phyloP scores from a whole-genome alignment of 257 asterid species.

The Pogostemon cablin region DNA sequence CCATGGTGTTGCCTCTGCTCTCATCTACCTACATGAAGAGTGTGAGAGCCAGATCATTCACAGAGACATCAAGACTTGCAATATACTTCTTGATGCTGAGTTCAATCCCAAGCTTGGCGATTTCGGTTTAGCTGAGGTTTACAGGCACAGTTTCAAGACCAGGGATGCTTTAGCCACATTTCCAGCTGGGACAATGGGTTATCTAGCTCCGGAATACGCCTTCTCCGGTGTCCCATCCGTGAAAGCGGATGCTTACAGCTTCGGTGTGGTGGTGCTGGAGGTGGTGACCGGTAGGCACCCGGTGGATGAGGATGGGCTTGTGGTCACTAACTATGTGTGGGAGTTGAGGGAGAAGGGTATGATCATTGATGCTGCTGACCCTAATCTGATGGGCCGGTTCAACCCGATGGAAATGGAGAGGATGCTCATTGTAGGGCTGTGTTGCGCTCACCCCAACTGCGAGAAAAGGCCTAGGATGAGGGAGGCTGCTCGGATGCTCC shows the following conservation, averaged over 20 bases:
- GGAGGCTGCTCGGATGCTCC: constrained; percentile 64
- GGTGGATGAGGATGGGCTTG: constrained; percentile 52
- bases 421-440: constrained; percentile 59
- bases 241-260: constrained; percentile 81
- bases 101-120: constrained; percentile 77
- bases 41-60: constrained; percentile 78
- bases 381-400: constrained; percentile 47
- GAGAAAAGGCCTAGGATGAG: constrained; percentile 71
- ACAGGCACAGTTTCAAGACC: constrained; percentile 44
- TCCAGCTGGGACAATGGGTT: constrained; percentile 90
- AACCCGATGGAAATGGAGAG: constrained; percentile 56
- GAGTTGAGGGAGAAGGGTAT: constrained; percentile 66
- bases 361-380: constrained; percentile 62
- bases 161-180: constrained; percentile 38
- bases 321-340: constrained; percentile 70
- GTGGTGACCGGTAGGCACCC: constrained; percentile 73
- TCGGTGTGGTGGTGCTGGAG: constrained; percentile 77
- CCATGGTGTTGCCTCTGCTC: constrained; percentile 66
- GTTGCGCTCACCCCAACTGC: constrained; percentile 59
- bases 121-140: constrained; percentile 78
- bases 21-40: constrained; percentile 74
- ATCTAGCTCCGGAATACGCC: constrained; percentile 79
- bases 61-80: constrained; percentile 75
- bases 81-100: constrained; percentile 66
- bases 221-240: constrained; percentile 63